Evolutionary conservation across 768 basidiomycete species (phyloP).

Genomic region (Podaxis sp.): DNA sequence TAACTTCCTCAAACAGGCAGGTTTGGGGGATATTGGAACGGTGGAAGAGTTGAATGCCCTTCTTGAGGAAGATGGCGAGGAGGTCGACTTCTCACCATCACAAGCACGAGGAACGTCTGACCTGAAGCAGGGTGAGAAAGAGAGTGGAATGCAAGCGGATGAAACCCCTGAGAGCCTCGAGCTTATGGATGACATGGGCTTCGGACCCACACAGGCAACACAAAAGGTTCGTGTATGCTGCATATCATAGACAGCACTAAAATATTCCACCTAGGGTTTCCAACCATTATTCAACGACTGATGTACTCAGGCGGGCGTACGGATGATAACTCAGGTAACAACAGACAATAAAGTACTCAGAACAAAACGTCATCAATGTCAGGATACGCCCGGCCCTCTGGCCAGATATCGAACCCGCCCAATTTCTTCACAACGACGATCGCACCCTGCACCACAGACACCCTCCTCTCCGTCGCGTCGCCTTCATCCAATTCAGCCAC

Average conservation of each 20-base stretch:
- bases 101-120: slow-evolving; percentile 20
- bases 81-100: slow-evolving; percentile 40
- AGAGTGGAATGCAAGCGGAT: slow-evolving; percentile 22
- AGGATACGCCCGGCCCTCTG: slow-evolving; percentile 20
- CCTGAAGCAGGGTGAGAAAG: slow-evolving; percentile 12
- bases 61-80: slow-evolving; percentile 59
- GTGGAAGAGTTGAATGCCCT: slow-evolving; percentile 56
- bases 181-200: slow-evolving; percentile 32
- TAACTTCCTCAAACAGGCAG: slow-evolving; percentile 54
- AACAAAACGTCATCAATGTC: slow-evolving; percentile 33
- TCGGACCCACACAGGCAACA: slow-evolving; percentile 40
- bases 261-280: slow-evolving; percentile 32
- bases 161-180: slow-evolving; percentile 30
- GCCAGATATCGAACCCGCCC: slow-evolving; percentile 29
- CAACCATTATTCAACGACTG: slow-evolving; percentile 53
- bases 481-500: slow-evolving; percentile 20
- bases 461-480: background rate
- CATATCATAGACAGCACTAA: background rate
- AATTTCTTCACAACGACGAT: slow-evolving; percentile 24
- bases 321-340: background rate
- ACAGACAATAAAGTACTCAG: slow-evolving; percentile 8
- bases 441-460: background rate
- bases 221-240: slow-evolving; percentile 29
- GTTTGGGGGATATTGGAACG: slow-evolving; percentile 62
- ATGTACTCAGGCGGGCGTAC: background rate